Evolutionary conservation across 768 basidiomycete genomes (phyloP), one percentile per base, ranked within the genome.

Genomic region (Kwoniella europaea): DNA sequence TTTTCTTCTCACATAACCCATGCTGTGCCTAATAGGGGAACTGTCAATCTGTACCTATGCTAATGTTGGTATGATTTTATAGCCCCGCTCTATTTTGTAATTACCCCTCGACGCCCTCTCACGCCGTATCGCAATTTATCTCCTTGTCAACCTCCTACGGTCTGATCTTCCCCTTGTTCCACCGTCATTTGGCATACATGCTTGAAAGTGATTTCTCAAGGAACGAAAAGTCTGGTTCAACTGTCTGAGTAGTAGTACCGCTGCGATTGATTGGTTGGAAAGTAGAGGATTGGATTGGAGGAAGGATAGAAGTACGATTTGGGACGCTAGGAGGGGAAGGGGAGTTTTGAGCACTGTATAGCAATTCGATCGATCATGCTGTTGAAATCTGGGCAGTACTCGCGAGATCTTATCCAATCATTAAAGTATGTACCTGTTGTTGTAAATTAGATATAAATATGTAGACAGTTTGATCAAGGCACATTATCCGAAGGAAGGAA

Each of bases 111-210:
- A 86, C 86, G 0, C 86, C 86, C 0, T 55, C 76, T 15, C 76
- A 83, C 41, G 84, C 84, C 0, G 75, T 86, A 3, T 76, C 85
- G 80, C 73, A 82, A 55, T 86, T 86, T 71, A 75, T 85, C 10
- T 68, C 77, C 20, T 75, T 85, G 35, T 77, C 84, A 1, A 76
- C 79, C 16, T 77, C 79, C 4, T 84, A 84, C 67, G 84, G 84
- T 1, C 74, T 87, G 1, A 82, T 83, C 63, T 86, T 82, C 69
- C 82, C 84, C 1, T 78, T 86, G n/a, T 86, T 86, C 73, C 86
- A 87, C 66, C 79, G 84, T 13, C 86, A 87, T 68, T 42, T 86
- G 7, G 72, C 83, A 9, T 86, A 85, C 80, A 86, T 86, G 85
- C 81, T 86, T 44, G 86, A 85, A 71, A 63, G 71, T 13, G 74